A percentile compares a stretch with the other conserved stretches of the same genome.
These are phyloP conservation scores for Niebla homalea DNA, from an alignment of 495 filamentous ascomycete genomes.

Conservation along the genomic window DNA sequence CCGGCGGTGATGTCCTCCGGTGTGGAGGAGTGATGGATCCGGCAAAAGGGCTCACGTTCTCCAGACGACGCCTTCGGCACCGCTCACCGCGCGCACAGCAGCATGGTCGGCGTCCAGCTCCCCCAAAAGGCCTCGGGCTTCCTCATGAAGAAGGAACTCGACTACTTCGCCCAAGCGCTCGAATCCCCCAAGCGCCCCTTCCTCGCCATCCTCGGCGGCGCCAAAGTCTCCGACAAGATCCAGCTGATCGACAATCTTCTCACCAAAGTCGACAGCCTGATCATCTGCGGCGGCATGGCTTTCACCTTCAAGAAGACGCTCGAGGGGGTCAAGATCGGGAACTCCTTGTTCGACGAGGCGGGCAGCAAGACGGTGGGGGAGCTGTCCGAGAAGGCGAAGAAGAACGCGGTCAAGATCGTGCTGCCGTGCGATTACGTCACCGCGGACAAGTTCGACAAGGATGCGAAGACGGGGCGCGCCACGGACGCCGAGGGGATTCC, in stretches of 20 bases:
- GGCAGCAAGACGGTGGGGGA: constrained; percentile 84
- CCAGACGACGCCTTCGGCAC: constrained; percentile 97
- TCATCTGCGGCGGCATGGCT: constrained; percentile 96
- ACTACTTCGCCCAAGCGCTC: constrained; percentile 96
- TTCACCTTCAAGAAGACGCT: constrained; percentile 99
- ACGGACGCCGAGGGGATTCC: constrained; percentile 85
- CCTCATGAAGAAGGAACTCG: constrained; percentile 99
- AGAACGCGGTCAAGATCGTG: constrained; percentile 86
- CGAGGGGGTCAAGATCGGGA: constrained; percentile 78
- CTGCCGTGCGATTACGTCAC: constrained; percentile 92
- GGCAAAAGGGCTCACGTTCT: constrained; percentile 12
- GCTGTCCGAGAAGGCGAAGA: constrained; percentile 90
- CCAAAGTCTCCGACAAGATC: constrained; percentile 99
- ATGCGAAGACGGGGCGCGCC: constrained; percentile 69
- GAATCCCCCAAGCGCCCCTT: constrained; percentile 89
- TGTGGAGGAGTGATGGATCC: too few relatives aligned
- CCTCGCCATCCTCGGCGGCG: constrained; percentile 94
- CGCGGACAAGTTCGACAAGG: constrained; percentile 81
- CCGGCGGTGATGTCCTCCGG: background rate
- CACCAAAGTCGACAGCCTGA: constrained; percentile 88
- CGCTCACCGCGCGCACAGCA: constrained; percentile 93
- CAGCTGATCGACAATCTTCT: constrained; percentile 98
- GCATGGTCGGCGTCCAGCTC: constrained; percentile 94
- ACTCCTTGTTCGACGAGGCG: constrained; percentile 85
- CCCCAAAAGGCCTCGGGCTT: constrained; percentile 94